Base-by-base conservation (phyloP, 2,329 filamentous ascomycete genomes). In the Hortaea werneckii region DNA sequence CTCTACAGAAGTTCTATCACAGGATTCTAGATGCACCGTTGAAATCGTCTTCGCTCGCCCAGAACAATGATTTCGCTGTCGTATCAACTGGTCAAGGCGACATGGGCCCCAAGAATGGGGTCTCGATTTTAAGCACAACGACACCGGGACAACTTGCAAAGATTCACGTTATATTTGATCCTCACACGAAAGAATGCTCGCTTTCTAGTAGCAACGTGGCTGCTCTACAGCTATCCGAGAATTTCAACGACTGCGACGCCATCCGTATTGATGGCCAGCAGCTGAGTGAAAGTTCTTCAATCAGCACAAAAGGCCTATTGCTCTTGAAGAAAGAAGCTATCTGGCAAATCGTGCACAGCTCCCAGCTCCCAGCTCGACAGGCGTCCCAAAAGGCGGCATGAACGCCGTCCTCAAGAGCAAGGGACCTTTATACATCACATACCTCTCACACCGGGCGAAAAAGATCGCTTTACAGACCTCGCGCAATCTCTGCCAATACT, bases 401-500 rank as follows among this genome's bases (percentile, higher is more conserved):
- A 72, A 76, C 48, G 70, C 76, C 10, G 71, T 80, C 29, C 59
- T 80, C 27, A 69, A 72, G 44, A 72, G 70, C 1, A 54, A 58
- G 13, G 71, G 70, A 7, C 53, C 58, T 1, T 72, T 79, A 46
- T 58, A 61, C 1, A 72, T 79, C 35, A 55, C 61, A 44, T 53
- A 47, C 51, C 61, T 43, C 34, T 51, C 51, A 49, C 61, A 59
- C 41, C 45, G 53, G 44, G 64, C 55, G 13, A 37, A 53, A n/a
- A 49, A 62, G 10, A 53, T 73, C 37, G 75, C 75, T 1, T 54
- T 78, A 4, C 76, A 79, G 51, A 67, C 77, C 37, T 75, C 76
- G 27, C 71, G 75, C 29, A 79, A 79, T 52, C 62, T 80, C 3
- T 67, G 73, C 49, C 76, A 79, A 54, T 80, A 80, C 54, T 77